Base-by-base conservation (phyloP, 345 rosid genomes). In the Boechera stricta region DNA sequence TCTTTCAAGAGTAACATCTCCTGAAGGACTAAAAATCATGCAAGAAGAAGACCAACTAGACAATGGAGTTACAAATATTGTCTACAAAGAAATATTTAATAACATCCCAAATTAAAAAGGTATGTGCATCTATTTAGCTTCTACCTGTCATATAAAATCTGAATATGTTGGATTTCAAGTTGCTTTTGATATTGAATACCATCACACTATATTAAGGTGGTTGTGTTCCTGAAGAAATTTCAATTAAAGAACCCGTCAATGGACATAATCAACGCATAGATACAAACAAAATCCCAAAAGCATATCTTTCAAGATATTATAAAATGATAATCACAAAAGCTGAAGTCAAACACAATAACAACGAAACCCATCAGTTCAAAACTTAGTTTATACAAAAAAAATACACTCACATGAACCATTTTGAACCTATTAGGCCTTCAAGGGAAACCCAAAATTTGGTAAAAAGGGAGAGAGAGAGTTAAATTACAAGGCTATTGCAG, bases 401-500 rank as follows among this genome's bases (percentile, higher is more conserved):
- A 21, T 5, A 45, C 26, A 62, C 69, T 62, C 21, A 48, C 4
- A 28, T 4, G 28, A 60, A 18, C 21, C 44, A 59, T 13, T 3
- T 8, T 2, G 39, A 51, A 48, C 35, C 11, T 26, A 61, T 42
- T 64, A 45, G 21, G 21, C 41, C 55, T 12, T 59, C 1, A 35
- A 12, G 32, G 55, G 18, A 28, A 12, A 29, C 7, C 15, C 0
- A 57, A 6, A 15, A 49, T 51, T 5, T 10, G 75, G 18, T 16
- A 0, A 32, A 28, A 21, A 21, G 21, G 21, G 21, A 29, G 53
- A 11, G 29, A 45, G 35, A 56, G 53, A 38, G 57, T 32, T 4
- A 8, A 31, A 3, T 76, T 85, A 95, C 99, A 94, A 91, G 79
- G 92, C 86, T 80, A 77, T 92, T 95, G 88, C 99, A 95, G 83